These are phyloP conservation scores for Astrothelium macrocarpum DNA, from an alignment of 495 filamentous ascomycete species.

Conservation along the genomic window DNA sequence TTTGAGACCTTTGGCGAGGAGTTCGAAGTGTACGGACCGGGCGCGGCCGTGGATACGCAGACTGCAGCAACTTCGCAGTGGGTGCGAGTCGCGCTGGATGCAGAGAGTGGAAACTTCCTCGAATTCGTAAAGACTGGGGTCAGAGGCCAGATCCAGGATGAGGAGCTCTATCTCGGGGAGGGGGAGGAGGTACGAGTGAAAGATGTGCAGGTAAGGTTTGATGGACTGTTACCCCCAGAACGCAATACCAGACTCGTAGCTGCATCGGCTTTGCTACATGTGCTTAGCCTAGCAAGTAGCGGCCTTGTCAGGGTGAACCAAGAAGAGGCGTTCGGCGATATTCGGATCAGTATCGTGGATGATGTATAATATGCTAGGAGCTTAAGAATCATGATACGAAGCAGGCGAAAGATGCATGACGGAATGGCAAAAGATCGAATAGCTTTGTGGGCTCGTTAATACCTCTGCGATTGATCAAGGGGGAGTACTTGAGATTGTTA, in stretches of 20 bases:
- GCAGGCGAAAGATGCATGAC: neutral
- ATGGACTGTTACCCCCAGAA: conserved; percentile 46
- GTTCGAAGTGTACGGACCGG: conserved; percentile 40
- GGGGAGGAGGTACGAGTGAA: conserved; percentile 31
- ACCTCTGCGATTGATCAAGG: too few species aligned
- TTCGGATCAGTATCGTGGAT: conserved; percentile 18
- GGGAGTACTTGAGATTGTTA: too few species aligned
- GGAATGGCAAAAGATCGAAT: too few species aligned
- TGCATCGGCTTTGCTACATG: conserved; percentile 64
- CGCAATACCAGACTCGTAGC: conserved; percentile 50
- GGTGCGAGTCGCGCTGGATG: conserved; percentile 42
- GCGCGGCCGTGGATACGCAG: conserved; percentile 38
- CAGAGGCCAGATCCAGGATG: conserved; percentile 24
- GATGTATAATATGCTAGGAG: neutral
- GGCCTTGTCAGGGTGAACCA: conserved; percentile 48
- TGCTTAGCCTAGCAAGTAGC: conserved; percentile 60
- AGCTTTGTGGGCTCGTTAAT: too few species aligned
- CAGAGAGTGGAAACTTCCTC: conserved; percentile 51
- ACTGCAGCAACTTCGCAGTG: conserved; percentile 37
- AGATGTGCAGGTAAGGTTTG: conserved; percentile 43
- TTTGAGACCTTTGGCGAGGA: neutral
- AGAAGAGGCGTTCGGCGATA: conserved; percentile 35
- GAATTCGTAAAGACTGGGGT: conserved; percentile 43
- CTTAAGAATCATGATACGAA: too few species aligned
- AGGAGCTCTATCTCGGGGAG: conserved; percentile 24